These are phyloP conservation scores for Yamadazyma sp. DNA, from an alignment of 1,139 yeast genomes.

Conservation along the genomic window DNA sequence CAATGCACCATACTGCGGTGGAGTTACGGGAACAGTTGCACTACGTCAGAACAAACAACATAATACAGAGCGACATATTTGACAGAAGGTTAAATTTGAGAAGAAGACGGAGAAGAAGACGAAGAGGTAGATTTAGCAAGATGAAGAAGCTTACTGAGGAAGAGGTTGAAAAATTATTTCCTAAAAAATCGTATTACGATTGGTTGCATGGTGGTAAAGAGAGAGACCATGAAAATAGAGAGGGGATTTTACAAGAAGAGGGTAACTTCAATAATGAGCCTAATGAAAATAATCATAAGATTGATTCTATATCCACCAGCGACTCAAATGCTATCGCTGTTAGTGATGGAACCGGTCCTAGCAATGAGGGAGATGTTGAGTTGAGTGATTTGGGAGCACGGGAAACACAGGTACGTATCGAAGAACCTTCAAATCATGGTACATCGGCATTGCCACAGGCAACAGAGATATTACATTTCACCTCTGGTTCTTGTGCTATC, in stretches of 20 bases:
- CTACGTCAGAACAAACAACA: constrained; percentile 33
- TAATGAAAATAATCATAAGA: constrained; percentile 7
- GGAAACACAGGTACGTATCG: background rate
- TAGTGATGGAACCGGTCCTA: background rate
- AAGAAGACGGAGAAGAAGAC: constrained; percentile 33
- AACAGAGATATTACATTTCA: constrained; percentile 46
- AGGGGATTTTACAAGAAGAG: constrained; percentile 38
- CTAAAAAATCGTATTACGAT: constrained; percentile 57
- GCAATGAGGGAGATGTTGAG: constrained; percentile 6
- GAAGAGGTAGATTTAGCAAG: constrained; percentile 37
- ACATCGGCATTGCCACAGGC: background rate
- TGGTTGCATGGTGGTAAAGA: constrained; percentile 63
- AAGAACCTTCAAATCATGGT: background rate
- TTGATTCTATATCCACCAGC: background rate
- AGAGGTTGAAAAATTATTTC: constrained; percentile 68
- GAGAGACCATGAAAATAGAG: constrained; percentile 32
- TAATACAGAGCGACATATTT: constrained; percentile 30
- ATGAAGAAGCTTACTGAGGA: constrained; percentile 57
- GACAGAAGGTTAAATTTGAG: constrained; percentile 24
- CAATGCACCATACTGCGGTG: constrained; percentile 19
- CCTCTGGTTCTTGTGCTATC: constrained; percentile 79
- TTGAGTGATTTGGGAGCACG: constrained; percentile 5
- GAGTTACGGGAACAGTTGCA: constrained; percentile 39
- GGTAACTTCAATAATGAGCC: constrained; percentile 2
- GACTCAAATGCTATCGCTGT: background rate